These are phyloP conservation scores for Waltergamsia citrina DNA, from an alignment of 2,329 filamentous ascomycete species.

Conservation along the genomic window DNA sequence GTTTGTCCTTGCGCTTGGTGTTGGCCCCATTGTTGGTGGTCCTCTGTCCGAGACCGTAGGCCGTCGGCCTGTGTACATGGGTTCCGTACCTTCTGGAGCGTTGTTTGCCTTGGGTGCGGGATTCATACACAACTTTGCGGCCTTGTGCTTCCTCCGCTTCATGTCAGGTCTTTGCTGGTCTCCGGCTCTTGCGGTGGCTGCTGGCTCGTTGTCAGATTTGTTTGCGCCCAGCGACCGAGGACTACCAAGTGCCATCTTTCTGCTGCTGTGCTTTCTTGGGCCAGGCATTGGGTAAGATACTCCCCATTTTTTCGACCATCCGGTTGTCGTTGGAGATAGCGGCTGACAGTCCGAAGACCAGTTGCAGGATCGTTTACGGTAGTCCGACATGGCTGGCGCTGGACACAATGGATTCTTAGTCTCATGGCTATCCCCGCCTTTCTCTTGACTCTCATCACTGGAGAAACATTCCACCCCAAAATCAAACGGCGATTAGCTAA, in stretches of 20 bases:
- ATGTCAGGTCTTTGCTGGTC: conserved; percentile 42
- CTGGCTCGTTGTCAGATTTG: conserved; percentile 40
- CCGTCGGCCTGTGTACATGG: conserved; percentile 40
- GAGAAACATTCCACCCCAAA: conserved; percentile 49
- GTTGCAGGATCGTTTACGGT: conserved; percentile 39
- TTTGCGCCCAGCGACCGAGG: conserved; percentile 32
- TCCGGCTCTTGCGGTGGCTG: conserved; percentile 37
- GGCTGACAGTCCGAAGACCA: conserved; percentile 22
- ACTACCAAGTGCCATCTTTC: conserved; percentile 30
- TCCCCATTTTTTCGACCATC: not conserved
- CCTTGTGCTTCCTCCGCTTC: conserved; percentile 44
- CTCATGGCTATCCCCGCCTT: conserved; percentile 32
- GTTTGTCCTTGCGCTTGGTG: conserved; percentile 49
- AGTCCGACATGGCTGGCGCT: conserved; percentile 37
- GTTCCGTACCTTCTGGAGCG: conserved; percentile 33
- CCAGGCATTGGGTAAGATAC: conserved; percentile 37
- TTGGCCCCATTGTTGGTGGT: conserved; percentile 50
- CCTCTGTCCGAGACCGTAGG: conserved; percentile 51
- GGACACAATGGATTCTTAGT: conserved; percentile 41
- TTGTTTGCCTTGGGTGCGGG: conserved; percentile 48
- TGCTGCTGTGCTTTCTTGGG: conserved; percentile 42
- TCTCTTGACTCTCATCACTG: conserved; percentile 26
- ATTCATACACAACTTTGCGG: conserved; percentile 37
- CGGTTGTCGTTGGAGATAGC: not conserved
- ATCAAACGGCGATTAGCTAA: conserved; percentile 25